These are phyloP conservation scores for Ceratocystis diversiconidia DNA, from an alignment of 2,329 filamentous ascomycete genomes.

Conservation along the genomic window DNA sequence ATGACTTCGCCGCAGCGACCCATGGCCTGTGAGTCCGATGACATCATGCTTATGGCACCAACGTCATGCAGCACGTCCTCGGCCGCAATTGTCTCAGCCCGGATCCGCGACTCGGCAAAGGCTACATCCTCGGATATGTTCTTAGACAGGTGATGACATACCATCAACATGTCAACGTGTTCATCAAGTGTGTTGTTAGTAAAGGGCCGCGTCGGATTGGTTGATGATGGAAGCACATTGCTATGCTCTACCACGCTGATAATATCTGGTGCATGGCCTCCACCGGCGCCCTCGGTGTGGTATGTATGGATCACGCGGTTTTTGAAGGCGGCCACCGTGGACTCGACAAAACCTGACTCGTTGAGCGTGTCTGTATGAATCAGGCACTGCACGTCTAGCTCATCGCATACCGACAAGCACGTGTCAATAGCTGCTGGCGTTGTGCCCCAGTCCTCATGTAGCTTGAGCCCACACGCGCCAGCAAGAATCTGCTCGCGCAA, in stretches of 20 bases:
- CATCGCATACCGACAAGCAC: slow-evolving; percentile 74
- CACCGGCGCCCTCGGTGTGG: slow-evolving; percentile 89
- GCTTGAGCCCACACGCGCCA: slow-evolving; percentile 77
- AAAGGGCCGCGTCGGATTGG: slow-evolving; percentile 83
- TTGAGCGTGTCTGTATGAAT: slow-evolving; percentile 96
- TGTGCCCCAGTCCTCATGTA: slow-evolving; percentile 92
- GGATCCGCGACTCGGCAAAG: slow-evolving; percentile 87
- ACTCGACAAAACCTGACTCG: slow-evolving; percentile 92
- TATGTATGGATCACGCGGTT: slow-evolving; percentile 87
- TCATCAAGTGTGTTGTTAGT: slow-evolving; percentile 89
- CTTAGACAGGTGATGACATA: slow-evolving; percentile 84
- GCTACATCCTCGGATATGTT: slow-evolving; percentile 92
- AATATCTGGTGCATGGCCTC: slow-evolving; percentile 90
- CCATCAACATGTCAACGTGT: slow-evolving; percentile 97
- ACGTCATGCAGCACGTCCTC: slow-evolving; percentile 93
- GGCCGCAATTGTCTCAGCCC: slow-evolving; percentile 88
- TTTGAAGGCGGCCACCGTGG: slow-evolving; percentile 74
- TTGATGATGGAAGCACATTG: slow-evolving; percentile 81
- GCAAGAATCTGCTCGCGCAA: slow-evolving; percentile 69
- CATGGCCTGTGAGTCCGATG: slow-evolving; percentile 90
- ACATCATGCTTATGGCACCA: slow-evolving; percentile 96
- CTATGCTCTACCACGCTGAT: slow-evolving; percentile 80
- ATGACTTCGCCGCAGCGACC: slow-evolving; percentile 90
- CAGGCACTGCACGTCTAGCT: slow-evolving; percentile 81
- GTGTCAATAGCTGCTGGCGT: slow-evolving; percentile 85